Evolutionary conservation across 441 rosid genomes (phyloP).

Genomic region (Adansonia madagascariensis): DNA sequence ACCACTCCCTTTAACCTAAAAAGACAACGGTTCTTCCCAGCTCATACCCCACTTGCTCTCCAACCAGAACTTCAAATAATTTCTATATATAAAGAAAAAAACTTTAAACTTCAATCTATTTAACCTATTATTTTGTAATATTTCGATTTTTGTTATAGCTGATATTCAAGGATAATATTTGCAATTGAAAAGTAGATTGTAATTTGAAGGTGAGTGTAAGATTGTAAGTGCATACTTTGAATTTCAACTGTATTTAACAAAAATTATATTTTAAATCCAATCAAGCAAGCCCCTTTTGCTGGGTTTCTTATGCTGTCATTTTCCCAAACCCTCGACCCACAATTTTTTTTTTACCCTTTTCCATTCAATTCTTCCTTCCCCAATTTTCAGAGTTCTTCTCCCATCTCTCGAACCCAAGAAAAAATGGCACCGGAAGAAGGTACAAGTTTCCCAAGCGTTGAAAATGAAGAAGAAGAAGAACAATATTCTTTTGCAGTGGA

Average conservation of each 20-base stretch:
- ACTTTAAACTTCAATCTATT: too few species aligned
- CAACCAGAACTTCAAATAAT: neutral
- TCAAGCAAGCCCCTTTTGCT: neutral
- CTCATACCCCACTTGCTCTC: constrained; percentile 32
- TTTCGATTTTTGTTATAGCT: too few species aligned
- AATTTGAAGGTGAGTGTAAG: too few species aligned
- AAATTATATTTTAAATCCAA: constrained; percentile 24
- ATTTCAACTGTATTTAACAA: neutral
- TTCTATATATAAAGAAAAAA: too few species aligned
- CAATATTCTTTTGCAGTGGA: constrained; percentile 79
- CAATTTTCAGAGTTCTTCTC: neutral
- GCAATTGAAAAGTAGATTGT: too few species aligned
- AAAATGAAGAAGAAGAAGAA: constrained; percentile 41
- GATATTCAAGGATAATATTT: too few species aligned
- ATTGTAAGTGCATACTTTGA: too few species aligned
- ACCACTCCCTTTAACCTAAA: neutral
- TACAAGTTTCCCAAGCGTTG: constrained; percentile 29
- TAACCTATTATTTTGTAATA: too few species aligned
- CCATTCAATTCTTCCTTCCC: constrained; percentile 25
- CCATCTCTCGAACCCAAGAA: constrained; percentile 14
- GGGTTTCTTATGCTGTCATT: constrained; percentile 8
- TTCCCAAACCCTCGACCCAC: constrained; percentile 13
- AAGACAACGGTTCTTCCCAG: constrained; percentile 37
- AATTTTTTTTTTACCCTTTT: constrained; percentile 4
- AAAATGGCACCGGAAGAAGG: constrained; percentile 43